A percentile compares a stretch with the other conserved stretches of the same genome.
Conservation (phyloP, 768 basidiomycete species). For the Naganishia vaughanmartiniae region DNA sequence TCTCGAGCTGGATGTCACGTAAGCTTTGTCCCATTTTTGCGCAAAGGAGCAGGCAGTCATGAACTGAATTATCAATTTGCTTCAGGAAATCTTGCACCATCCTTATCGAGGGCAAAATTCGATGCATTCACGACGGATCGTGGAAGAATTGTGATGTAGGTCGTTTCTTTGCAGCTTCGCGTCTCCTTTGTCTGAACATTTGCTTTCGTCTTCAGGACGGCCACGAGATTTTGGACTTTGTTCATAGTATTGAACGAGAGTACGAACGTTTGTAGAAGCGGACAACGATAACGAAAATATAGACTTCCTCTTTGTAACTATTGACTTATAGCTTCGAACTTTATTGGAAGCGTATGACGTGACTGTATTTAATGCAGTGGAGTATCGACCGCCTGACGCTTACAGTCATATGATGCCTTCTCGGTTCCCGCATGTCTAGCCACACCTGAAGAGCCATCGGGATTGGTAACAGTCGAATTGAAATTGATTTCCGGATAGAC, state of each 20-base stretch:
- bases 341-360: background rate
- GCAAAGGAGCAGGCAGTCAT: too few species aligned
- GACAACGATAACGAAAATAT: background rate
- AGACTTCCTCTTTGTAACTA: background rate
- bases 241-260: conserved; percentile 70
- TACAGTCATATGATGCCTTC: background rate
- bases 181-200: conserved; percentile 4
- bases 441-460: background rate
- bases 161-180: conserved; percentile 29
- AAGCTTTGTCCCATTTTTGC: conserved; percentile 37
- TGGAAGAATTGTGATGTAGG: conserved; percentile 79
- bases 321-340: background rate
- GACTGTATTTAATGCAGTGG: background rate
- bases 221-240: conserved; percentile 71
- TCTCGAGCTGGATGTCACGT: conserved; percentile 61
- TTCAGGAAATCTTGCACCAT: conserved; percentile 82
- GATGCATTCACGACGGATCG: conserved; percentile 51
- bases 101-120: conserved; percentile 60
- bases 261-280: conserved; percentile 58
- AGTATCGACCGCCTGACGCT: too few species aligned
- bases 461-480: background rate
- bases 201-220: conserved; percentile 60
- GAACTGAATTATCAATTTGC: conserved; percentile 16
- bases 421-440: background rate
- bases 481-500: background rate